These are phyloP conservation scores for Thalia dealbata DNA, from an alignment of 176 grass and related monocot species.

Conservation along the genomic window DNA sequence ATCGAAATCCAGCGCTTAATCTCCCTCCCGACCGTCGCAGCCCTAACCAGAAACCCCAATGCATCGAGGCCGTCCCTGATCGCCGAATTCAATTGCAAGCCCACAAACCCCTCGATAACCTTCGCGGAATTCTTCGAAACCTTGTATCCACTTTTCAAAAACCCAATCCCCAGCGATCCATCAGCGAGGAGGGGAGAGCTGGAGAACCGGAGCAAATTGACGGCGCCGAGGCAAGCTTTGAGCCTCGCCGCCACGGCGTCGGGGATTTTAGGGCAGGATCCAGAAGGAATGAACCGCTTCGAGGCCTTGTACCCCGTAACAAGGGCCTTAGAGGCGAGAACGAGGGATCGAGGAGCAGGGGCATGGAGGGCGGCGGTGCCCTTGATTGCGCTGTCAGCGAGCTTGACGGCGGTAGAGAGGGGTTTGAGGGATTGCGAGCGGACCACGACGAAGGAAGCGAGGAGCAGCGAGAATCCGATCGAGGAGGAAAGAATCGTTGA, in stretches of 20 bases:
- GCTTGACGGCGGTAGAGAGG: constrained; percentile 46
- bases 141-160: constrained; percentile 59
- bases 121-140: constrained; percentile 68
- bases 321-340: constrained; percentile 63
- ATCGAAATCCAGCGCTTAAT: constrained; percentile 15
- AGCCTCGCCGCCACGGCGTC: constrained; percentile 8
- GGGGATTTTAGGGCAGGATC: constrained; percentile 21
- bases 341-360: constrained; percentile 39
- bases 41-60: constrained; percentile 61
- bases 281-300: constrained; percentile 30
- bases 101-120: constrained; percentile 71
- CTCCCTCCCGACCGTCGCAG: constrained; percentile 49
- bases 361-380: constrained; percentile 39
- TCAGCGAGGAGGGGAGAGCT: constrained; percentile 24
- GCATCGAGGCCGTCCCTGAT: constrained; percentile 50
- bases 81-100: constrained; percentile 72
- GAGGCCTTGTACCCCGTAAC: constrained; percentile 76
- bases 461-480: constrained; percentile 37
- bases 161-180: constrained; percentile 33
- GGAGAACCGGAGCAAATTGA: not conserved
- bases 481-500: not conserved
- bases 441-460: constrained; percentile 40
- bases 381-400: constrained; percentile 45
- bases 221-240: constrained; percentile 2
- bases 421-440: constrained; percentile 47